Evolutionary conservation across 352 stramenopile genomes (phyloP).

Genomic region (Phytopythium delawarense): DNA sequence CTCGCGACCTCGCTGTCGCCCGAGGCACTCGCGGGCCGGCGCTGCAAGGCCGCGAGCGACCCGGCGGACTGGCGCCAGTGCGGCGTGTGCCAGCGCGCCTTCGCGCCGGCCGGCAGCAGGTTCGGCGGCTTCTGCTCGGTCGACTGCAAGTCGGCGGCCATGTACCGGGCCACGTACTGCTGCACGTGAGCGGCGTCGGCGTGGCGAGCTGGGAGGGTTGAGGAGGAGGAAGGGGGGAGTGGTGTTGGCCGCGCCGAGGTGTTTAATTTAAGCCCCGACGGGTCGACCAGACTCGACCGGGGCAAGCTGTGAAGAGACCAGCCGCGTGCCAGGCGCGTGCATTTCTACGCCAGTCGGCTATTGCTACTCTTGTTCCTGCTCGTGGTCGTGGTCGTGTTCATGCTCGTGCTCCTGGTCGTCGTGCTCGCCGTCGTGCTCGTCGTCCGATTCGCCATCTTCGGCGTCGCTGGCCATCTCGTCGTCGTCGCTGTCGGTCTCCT

Average conservation of each 20-base stretch:
- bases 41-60: conserved; percentile 55
- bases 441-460: conserved; percentile 17
- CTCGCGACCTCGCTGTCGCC: conserved; percentile 45
- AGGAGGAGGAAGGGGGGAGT: too few species aligned
- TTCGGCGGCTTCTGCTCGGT: conserved; percentile 66
- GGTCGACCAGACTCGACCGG: background rate
- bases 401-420: conserved; percentile 2
- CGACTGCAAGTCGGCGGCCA: conserved; percentile 72
- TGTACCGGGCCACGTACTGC: conserved; percentile 28
- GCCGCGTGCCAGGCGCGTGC: background rate
- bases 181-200: background rate
- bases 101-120: conserved; percentile 42
- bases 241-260: background rate
- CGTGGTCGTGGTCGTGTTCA: background rate
- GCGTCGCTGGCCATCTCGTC: background rate
- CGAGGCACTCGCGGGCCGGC: conserved; percentile 25
- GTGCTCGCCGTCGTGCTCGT: conserved; percentile 12
- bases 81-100: conserved; percentile 55
- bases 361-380: background rate
- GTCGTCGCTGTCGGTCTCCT: background rate
- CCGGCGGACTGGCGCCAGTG: conserved; percentile 39
- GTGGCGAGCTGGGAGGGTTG: too few species aligned
- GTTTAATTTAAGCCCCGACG: conserved; percentile 1
- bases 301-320: background rate
- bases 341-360: conserved; percentile 2